These are phyloP conservation scores for Fusarium anthophilum DNA, from an alignment of 2,329 filamentous ascomycete genomes.

Conservation along the genomic window DNA sequence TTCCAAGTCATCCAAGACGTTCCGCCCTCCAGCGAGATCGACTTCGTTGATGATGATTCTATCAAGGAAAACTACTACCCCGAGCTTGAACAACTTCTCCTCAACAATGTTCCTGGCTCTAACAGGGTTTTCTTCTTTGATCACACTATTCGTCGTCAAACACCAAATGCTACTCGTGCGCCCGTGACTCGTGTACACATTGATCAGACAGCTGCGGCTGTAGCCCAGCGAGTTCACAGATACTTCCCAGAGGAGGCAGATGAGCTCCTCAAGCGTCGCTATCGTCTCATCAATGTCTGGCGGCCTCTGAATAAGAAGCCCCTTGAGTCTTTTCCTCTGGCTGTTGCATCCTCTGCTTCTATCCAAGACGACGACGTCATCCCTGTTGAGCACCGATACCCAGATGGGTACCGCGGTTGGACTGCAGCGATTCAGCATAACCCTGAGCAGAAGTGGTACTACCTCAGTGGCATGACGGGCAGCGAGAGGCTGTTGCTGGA, in stretches of 20 bases:
- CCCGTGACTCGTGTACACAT: constrained; percentile 82
- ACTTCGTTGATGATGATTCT: constrained; percentile 74
- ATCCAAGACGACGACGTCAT: constrained; percentile 73
- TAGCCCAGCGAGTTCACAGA: constrained; percentile 71
- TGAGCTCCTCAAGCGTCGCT: constrained; percentile 71
- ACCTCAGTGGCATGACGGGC: constrained; percentile 80
- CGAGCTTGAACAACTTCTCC: constrained; percentile 78
- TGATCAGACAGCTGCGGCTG: constrained; percentile 78
- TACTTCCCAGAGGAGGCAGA: constrained; percentile 77
- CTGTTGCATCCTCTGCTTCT: constrained; percentile 72
- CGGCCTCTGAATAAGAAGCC: constrained; percentile 68
- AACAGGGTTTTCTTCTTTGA: constrained; percentile 80
- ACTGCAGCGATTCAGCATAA: constrained; percentile 75
- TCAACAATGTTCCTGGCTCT: constrained; percentile 72
- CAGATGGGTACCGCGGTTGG: constrained; percentile 72
- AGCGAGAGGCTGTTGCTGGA: constrained; percentile 79
- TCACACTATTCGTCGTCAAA: constrained; percentile 82
- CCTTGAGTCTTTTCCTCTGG: constrained; percentile 73
- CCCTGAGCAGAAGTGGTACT: constrained; percentile 76
- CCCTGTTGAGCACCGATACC: constrained; percentile 77
- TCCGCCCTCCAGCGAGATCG: constrained; percentile 57
- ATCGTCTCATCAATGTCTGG: constrained; percentile 91
- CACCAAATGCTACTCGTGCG: constrained; percentile 65
- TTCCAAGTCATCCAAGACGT: constrained; percentile 73
- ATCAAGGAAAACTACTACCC: constrained; percentile 83